Evolutionary conservation across 768 basidiomycete genomes (phyloP), one percentile per base, ranked within the genome.

Genomic region (Saitozyma podzolica): DNA sequence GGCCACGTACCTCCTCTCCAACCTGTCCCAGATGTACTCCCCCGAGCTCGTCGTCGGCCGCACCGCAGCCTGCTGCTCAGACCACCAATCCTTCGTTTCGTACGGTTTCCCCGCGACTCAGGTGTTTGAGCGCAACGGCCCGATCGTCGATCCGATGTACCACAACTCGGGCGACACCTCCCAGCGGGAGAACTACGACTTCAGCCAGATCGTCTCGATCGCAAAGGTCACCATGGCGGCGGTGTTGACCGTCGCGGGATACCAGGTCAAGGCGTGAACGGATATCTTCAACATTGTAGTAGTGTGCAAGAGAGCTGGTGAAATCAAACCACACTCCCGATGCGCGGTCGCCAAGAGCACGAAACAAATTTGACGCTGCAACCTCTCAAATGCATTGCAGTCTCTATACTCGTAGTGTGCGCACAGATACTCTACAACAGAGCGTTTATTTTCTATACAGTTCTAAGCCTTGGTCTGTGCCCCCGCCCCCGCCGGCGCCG

Each of bases 141-240:
- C 85, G 9, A 92, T 96, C 73, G 86, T 84, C 16, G 92, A 80
- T 65, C 79, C 78, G 6, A 62, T 16, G 54, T 58, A 56, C 59
- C 80, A 80, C 64, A 78, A 77, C 58, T 70, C 74, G 84, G 89
- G 89, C 47, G 93, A 96, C 75, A 58, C 94, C 53, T 89, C 88
- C 68, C 84, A 89, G 57, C 84, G 93, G 51, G 83, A 84, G 39
- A 89, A 89, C 14, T 96, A 89, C 75, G 91, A 93, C 76, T 84
- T 95, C 60, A 82, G 87, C 17, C 93, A 96, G 77, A 80, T 94
- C 59, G 85, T 82, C 69, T 86, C 86, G 14, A 93, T 95, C 67
- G 89, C 91, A 6, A 92, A 91, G 81, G 91, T 93, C 9, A 89
- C 92, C 83, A 86, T 91, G 68, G 88, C 88, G 0, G 84, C 87